Evolutionary conservation across 176 grass and related monocot species (phyloP), one percentile per base, ranked within the genome.

Genomic region (Tillandsia leiboldiana): DNA sequence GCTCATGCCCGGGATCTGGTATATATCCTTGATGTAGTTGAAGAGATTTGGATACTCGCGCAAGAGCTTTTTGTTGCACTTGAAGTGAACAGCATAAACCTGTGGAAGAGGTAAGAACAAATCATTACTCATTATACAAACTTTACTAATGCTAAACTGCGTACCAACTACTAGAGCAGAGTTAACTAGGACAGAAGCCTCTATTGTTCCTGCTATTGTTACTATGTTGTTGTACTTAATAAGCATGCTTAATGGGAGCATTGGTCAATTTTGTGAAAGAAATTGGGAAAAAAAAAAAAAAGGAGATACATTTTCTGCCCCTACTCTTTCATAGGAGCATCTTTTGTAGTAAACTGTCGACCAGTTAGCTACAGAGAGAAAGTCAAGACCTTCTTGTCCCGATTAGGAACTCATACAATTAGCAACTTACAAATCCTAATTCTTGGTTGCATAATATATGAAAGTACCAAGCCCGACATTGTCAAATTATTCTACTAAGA

Each of bases 21-120:
- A 97, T 51, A 97, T 90, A 65, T 97, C 89, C 67, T 97, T 97
- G 52, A 81, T 92, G 78, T 97, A 97, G 18, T 97, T 97, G 79
- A 92, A 92, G 62, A 97, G 28, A 64, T 97, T 97, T 1, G 84
- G 81, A 61, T 92, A 92, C 58, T 97, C 93, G 49, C 74, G 80
- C 71, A 97, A 26, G 5, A 87, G 86, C 71, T 79, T 92, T 83
- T 96, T 97, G 86, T 92, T 97, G 74, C 89, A 97, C 67, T 97
- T 92, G 86, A 97, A 97, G 64, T 97, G 86, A 48, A 97, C 84
- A 2, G 86, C 79, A 51, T 97, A 97, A 14, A 97, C 93, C 93
- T 96, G 68, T 12, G 14, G 12, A 82, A 28, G 9, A 69, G 6
- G 9, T 51, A 79, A 48, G 8, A 53, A 64, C 13, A 51, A 3